A percentile compares a stretch with the other conserved stretches of the same genome.
These are phyloP conservation scores for Bacterosira constricta DNA, from an alignment of 108 stramenopile genomes.

Conservation along the genomic window DNA sequence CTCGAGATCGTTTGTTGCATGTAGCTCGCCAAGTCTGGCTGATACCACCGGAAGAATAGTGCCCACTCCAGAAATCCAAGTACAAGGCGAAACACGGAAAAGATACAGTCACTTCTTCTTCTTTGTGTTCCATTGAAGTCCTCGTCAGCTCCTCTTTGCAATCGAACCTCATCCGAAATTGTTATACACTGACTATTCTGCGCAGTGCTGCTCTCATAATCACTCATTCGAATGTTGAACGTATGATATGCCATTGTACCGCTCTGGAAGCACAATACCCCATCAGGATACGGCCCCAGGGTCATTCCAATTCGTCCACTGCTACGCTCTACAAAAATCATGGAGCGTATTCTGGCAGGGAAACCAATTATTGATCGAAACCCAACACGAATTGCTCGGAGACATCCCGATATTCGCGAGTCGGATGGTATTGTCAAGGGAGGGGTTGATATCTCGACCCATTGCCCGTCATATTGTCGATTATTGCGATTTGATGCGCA, in stretches of 20 bases:
- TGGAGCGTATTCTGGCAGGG: conserved; percentile 49
- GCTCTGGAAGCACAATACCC: conserved; percentile 13
- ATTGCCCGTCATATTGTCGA: conserved; percentile 76
- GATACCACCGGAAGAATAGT: conserved; percentile 30
- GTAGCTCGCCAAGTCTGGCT: conserved; percentile 53
- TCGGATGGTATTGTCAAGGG: conserved; percentile 50
- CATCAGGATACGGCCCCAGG: conserved; percentile 57
- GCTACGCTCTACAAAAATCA: conserved; percentile 73
- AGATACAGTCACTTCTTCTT: conserved; percentile 37
- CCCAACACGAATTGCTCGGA: conserved; percentile 20
- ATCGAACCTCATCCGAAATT: conserved; percentile 59
- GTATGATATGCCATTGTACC: conserved; percentile 67
- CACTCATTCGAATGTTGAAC: conserved; percentile 36
- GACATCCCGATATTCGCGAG: conserved; percentile 19
- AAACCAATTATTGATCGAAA: conserved; percentile 44
- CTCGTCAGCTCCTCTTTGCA: conserved; percentile 44
- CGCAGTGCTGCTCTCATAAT: conserved; percentile 1
- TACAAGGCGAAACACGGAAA: conserved; percentile 38
- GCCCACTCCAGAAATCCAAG: conserved; percentile 29
- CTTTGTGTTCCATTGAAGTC: conserved; percentile 19
- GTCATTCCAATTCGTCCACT: conserved; percentile 67
- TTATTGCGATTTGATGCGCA: background rate
- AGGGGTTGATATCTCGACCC: conserved; percentile 75
- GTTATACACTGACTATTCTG: conserved; percentile 28
- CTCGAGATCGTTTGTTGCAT: conserved; percentile 69